Base-by-base conservation (phyloP, 371 early-diverging fungal species). In the Apophysomyces ossiformis region DNA sequence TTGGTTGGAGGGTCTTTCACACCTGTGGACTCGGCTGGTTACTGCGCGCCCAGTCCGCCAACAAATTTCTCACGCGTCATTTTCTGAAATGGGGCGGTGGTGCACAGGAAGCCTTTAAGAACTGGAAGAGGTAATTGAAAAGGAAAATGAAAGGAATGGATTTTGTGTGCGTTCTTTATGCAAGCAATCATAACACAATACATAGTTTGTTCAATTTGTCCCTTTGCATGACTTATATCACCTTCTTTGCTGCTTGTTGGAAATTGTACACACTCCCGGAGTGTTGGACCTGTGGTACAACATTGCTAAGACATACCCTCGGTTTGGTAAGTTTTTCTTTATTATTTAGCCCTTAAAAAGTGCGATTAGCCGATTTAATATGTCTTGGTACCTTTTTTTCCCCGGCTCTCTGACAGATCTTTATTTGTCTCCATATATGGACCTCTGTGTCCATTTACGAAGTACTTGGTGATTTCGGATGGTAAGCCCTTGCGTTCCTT, bases 391-490 rank as follows among this genome's bases (percentile, higher is more conserved):
- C 32, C 32, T 26, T 26, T 26, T 26, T 21, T 26, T 26, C 32
- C 32, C 32, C 32, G 32, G 15, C 16, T 26, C 38, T 16, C 37
- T 70, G 66, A 4, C 64, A 82, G 70, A 73, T 93, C 4, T 78
- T 96, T 60, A 90, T 96, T 54, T 77, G 85, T 0, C 79, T 97
- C 46, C 97, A 97, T 66, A 70, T 90, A 18, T 96, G 94, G 93
- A 93, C 92, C 9, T 86, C 94, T 7, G 76, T 87, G 9, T 91
- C 94, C 1, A 90, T 95, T 18, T 93, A 91, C 79, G 92, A 95
- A 71, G 93, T 90, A 5, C 85, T 96, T 59, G 96, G 97, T 35
- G 92, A 93, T 60, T 93, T 91, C 73, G 96, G 96, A 4, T 97
- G 95, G 95, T 72, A 66, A 39, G 12, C 32, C 32, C 2, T 26